Conservation (phyloP, 257 asterid species). For the Cinchona pubescens region DNA sequence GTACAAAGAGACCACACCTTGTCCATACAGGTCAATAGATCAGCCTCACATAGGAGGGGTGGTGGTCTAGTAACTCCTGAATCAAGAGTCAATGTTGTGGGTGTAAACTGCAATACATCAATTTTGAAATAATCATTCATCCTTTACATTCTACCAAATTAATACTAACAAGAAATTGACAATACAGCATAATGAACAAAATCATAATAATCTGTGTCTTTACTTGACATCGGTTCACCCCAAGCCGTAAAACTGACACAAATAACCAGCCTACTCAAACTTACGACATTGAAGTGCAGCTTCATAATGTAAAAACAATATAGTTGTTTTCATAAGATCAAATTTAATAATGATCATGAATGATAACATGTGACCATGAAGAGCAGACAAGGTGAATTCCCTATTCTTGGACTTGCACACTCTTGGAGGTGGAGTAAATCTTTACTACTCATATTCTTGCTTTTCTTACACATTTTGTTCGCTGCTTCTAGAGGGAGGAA, state of each 20-base stretch:
- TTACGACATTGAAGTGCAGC: neutral
- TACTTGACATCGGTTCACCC: neutral
- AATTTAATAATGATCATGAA: neutral
- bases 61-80: slow-evolving; percentile 98
- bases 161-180: neutral
- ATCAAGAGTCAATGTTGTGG: slow-evolving; percentile 81
- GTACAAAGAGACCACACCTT: slow-evolving; percentile 47
- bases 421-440: neutral
- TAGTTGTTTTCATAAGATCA: neutral
- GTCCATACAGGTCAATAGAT: slow-evolving; percentile 92
- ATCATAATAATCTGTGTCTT: neutral
- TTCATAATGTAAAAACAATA: neutral
- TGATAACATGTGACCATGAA: neutral
- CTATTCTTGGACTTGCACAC: neutral
- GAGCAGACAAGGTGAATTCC: neutral
- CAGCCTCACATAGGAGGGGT: slow-evolving; percentile 93
- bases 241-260: neutral
- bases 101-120: slow-evolving; percentile 63
- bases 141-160: neutral
- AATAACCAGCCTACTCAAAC: neutral
- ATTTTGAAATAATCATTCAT: neutral
- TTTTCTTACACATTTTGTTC: neutral
- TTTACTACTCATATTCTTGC: neutral
- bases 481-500: neutral
- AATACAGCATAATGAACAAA: neutral